Evolutionary conservation across 192 early-diverging fungal genomes (phyloP), one percentile per base, ranked within the genome.

Genomic region (Umbelopsis ramanniana): DNA sequence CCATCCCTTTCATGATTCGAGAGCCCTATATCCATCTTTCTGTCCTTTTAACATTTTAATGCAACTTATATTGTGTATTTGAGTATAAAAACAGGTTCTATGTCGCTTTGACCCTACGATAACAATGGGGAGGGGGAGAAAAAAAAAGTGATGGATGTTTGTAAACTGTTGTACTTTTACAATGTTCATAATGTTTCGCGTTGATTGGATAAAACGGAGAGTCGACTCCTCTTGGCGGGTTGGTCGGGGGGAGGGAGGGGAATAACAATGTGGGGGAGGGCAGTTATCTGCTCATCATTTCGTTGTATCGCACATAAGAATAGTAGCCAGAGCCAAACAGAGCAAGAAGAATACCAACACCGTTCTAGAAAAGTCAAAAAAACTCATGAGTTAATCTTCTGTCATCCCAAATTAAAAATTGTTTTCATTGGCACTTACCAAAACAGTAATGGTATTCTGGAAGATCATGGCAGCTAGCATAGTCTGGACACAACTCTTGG

Each of bases 401-500:
- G n/a, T n/a, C n/a, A n/a, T n/a, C n/a, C n/a, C n/a, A 21, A 50
- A 21, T 15, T 50, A 50, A n/a, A 21, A 17, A 50, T 15, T 3
- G 29, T 29, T 29, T 29, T 1, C n/a, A 47, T 43, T 46, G 21
- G 48, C 17, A 67, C 80, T 72, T 84, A 89, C 88, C 86, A 89
- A 74, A 29, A 74, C 76, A 23, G 88, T 81, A 63, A 90, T 88
- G 14, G 83, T 82, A 79, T 90, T 90, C 60, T 83, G 80, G 72
- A 88, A 89, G 68, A 87, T 84, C 78, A 83, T 82, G 54, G 84
- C 88, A 6, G 87, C 88, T 45, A 90, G 55, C 40, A 88, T 70
- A 15, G 89, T 90, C 74, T 90, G 89, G 12, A 87, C 84, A 80
- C 89, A 90, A 19, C 82, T 80, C 57, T 90, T 90, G 66, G 89